Conservation (phyloP, 2,329 filamentous ascomycete species). For the Ciborinia camelliae region DNA sequence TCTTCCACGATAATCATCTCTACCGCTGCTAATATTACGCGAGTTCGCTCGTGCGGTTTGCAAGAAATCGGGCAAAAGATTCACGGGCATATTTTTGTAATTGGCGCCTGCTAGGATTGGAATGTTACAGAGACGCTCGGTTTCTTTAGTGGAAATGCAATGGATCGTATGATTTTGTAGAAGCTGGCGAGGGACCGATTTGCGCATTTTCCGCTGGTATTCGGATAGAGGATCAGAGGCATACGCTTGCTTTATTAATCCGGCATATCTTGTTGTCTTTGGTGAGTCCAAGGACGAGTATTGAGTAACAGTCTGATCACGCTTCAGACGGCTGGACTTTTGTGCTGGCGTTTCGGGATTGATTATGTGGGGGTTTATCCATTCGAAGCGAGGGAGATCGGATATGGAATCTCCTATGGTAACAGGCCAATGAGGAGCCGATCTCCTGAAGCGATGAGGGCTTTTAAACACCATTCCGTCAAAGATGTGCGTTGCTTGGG, state of each 20-base stretch:
- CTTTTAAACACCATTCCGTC: not conserved
- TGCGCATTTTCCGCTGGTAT: conserved; percentile 20
- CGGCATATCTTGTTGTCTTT: not conserved
- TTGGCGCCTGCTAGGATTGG: conserved; percentile 17
- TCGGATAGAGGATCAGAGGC: conserved; percentile 10
- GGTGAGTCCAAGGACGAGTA: not conserved
- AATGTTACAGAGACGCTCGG: conserved; percentile 20
- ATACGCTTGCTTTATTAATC: conserved; percentile 18
- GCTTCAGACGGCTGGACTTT: not conserved
- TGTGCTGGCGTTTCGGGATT: conserved; percentile 2
- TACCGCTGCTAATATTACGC: not conserved
- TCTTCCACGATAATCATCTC: not conserved
- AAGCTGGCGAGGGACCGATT: not conserved
- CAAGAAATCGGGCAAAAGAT: not conserved
- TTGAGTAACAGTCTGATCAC: conserved; percentile 6
- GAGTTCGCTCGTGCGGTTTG: too few relatives aligned
- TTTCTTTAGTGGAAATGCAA: too few relatives aligned
- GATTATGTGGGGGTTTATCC: conserved; percentile 18
- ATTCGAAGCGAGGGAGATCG: conserved; percentile 27
- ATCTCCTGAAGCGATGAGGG: conserved; percentile 12
- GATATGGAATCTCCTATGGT: conserved; percentile 23
- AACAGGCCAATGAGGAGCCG: conserved; percentile 22
- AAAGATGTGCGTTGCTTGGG: conserved; percentile 21
- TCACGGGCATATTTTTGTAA: not conserved
- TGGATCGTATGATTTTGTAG: conserved; percentile 21